phyloP scores from a whole-genome alignment of 768 basidiomycete genomes.

The Artomyces pyxidatus region DNA sequence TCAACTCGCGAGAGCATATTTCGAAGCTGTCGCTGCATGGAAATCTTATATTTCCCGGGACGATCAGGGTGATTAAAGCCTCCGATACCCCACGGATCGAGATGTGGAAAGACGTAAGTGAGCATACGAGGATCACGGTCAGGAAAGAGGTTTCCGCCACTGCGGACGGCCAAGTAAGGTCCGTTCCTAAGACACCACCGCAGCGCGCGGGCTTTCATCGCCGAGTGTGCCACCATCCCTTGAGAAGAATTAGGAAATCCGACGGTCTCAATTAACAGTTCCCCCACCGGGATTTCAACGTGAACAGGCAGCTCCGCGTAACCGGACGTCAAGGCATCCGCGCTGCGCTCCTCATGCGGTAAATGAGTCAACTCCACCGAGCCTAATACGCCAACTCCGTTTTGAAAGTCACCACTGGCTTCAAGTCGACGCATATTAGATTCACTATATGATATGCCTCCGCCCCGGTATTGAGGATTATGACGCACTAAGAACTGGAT shows the following conservation, averaged over 20 bases:
- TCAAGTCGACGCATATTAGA: not conserved
- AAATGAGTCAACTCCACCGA: not conserved
- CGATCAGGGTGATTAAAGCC: not conserved
- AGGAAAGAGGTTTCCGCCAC: not conserved
- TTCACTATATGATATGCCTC: not conserved
- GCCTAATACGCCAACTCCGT: not conserved
- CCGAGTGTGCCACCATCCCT: not conserved
- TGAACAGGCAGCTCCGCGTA: not conserved
- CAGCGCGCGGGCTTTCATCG: not conserved
- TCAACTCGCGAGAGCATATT: not conserved
- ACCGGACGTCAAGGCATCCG: not conserved
- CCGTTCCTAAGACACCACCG: not conserved
- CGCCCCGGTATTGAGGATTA: not conserved
- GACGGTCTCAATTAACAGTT: not conserved
- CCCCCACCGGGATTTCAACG: not conserved
- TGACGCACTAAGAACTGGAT: not conserved
- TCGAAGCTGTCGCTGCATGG: not conserved
- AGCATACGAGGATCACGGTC: conserved; percentile 1
- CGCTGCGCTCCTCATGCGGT: not conserved
- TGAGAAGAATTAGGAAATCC: not conserved
- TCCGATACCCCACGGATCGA: not conserved
- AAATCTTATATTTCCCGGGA: not conserved
- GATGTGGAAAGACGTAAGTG: not conserved
- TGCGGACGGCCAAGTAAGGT: not conserved
- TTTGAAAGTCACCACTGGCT: not conserved